Conservation (phyloP, 768 basidiomycete species). For the Suillus placidus region DNA sequence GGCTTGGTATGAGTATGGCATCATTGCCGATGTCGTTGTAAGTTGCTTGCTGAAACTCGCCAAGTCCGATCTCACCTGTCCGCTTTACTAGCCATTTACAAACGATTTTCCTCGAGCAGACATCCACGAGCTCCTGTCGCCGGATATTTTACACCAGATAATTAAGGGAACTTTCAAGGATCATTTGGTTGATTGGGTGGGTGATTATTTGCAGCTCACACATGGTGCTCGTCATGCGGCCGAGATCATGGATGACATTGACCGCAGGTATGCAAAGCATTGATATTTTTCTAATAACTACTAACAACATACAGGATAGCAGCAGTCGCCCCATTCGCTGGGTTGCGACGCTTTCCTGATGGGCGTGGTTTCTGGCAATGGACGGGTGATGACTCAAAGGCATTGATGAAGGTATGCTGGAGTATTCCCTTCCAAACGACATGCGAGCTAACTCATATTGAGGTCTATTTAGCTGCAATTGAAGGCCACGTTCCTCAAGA, state of each 20-base stretch:
- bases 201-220: no score
- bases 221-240: no score
- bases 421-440: neutral
- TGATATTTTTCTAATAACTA: neutral
- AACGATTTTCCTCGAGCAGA: neutral
- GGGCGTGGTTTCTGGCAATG: slow-evolving; percentile 22
- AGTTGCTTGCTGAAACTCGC: neutral
- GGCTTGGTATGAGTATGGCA: slow-evolving; percentile 40
- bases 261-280: slow-evolving; percentile 5
- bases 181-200: slow-evolving; percentile 41
- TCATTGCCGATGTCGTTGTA: slow-evolving; percentile 26
- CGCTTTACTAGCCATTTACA: neutral
- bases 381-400: slow-evolving; percentile 27
- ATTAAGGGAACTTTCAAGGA: slow-evolving; percentile 51
- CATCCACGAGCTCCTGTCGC: neutral
- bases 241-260: neutral
- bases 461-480: slow-evolving; percentile 33
- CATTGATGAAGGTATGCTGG: slow-evolving; percentile 25
- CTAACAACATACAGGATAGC: slow-evolving; percentile 25
- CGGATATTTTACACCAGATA: slow-evolving; percentile 42
- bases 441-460: neutral
- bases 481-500: no score
- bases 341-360: slow-evolving; percentile 19
- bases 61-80: neutral
- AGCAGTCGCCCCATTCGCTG: slow-evolving; percentile 28